phyloP scores from a whole-genome alignment of 2,329 filamentous ascomycete species.

The Ophiostoma himal-ulmi region DNA sequence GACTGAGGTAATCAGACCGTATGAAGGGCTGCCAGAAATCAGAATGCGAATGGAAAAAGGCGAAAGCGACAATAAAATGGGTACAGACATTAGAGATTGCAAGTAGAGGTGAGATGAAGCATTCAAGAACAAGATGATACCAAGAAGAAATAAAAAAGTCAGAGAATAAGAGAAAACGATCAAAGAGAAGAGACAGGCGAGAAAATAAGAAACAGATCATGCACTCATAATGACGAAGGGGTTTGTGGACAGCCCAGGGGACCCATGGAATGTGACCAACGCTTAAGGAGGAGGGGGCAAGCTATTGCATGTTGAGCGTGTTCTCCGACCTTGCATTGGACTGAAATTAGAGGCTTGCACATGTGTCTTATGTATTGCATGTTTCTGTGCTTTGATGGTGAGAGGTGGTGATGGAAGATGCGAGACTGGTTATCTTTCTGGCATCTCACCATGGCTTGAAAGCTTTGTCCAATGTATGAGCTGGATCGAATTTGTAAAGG shows the following conservation, averaged over 20 bases:
- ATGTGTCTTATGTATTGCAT: not conserved
- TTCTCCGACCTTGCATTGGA: conserved; percentile 6
- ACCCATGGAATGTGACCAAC: not conserved
- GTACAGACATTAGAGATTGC: not conserved
- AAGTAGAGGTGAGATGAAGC: not conserved
- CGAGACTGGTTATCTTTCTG: not conserved
- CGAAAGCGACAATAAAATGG: not conserved
- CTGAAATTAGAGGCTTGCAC: not conserved
- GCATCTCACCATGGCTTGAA: not conserved
- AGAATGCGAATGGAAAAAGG: not conserved
- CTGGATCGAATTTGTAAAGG: not conserved
- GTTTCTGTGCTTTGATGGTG: not conserved
- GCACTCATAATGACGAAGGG: conserved; percentile 12
- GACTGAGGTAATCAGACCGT: not conserved
- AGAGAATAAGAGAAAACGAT: not conserved
- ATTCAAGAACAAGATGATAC: not conserved
- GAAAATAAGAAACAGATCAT: not conserved
- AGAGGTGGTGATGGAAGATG: not conserved
- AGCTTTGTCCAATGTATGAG: not conserved
- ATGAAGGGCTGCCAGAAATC: not conserved
- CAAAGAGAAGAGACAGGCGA: not conserved
- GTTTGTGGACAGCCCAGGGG: conserved; percentile 3
- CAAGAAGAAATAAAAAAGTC: not conserved
- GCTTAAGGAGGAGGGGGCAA: not conserved
- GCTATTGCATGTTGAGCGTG: not conserved